Base-by-base conservation (phyloP, 2,329 filamentous ascomycete genomes). In the Zymoseptoria crescenta region DNA sequence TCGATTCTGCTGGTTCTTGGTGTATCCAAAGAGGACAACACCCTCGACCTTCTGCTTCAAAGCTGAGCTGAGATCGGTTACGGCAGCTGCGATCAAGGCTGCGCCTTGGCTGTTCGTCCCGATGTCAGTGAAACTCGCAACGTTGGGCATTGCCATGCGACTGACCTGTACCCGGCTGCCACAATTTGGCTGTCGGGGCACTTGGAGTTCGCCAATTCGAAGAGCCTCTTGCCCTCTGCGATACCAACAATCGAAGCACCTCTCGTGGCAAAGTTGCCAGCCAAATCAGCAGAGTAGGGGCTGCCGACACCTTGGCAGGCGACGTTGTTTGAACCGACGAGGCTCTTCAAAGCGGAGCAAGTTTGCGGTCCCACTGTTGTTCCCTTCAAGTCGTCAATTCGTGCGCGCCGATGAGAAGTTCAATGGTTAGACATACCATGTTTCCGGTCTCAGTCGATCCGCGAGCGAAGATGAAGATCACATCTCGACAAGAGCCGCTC, bases 401-500 rank as follows among this genome's bases (percentile, higher is more conserved):
- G 10, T 35, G 30, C 21, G 16, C 4, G 29, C 24, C 52, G 51
- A 21, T 41, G 29, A 4, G 54, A 53, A 7, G 16, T 3, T 1
- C 24, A 24, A 45, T 45, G 7, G 48, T 6, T 24, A 45, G n/a
- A 53, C 59, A 9, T 35, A 64, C 81, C 56, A 84, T 79, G 64
- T 82, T 83, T 48, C 80, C 81, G 0, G 62, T 30, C 68, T 84
- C 80, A 5, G 76, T 78, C 6, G 81, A 83, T 7, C 82, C 82
- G 13, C 82, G 78, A n/a, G 82, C 82, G 63, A 81, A 83, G 65
- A 84, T 78, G 59, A 84, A 72, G 8, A 80, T 83, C 61, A 81
- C 75, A 29, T 72, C 66, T 51, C 75, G 76, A 71, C 79, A 81
- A 49, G 57, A 65, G n/a, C 69, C 70, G 27, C 65, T 50, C 35